Base-by-base conservation (phyloP, 1,139 yeast genomes). In the Zhuliangozyma parablackwelliae region DNA sequence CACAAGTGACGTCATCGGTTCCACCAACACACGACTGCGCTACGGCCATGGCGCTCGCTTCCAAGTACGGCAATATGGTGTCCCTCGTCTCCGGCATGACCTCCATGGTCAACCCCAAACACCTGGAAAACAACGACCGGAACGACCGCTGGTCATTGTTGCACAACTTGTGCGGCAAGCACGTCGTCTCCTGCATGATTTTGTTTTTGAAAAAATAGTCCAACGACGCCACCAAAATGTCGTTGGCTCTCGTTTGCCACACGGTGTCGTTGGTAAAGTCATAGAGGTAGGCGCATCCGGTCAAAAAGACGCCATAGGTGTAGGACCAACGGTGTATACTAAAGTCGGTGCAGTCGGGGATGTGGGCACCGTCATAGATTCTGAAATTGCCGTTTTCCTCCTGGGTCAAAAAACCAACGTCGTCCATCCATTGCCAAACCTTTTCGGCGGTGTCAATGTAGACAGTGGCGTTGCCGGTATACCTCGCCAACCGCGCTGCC, bases 251-350 rank as follows among this genome's bases (percentile, higher is more conserved):
- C 25, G 65, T 62, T 26, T 63, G 57, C 95, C 95, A 86, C 23
- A 51, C 53, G 5, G 56, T 61, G 43, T 79, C 76, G 20, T 62
- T 59, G n/a, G 95, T 85, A 45, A 67, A 63, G 52, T 82, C 75
- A 59, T 82, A 83, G 55, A 86, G 55, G 53, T 77, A 82, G 1
- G 95, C 94, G 43, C 78, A 61, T 2, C 95, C 95, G 2, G 84
- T 68, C 53, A 85, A 57, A 57, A 82, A 59, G 25, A 83, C 68
- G n/a, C 90, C 95, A 55, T 82, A 83, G 55, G 85, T 83, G 57
- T 86, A 86, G n/a, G 88, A 75, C 94, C 94, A 86, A 54, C 78
- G 78, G n/a, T n/a, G n/a, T n/a, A n/a, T n/a, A n/a, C n/a, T n/a
- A 29, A 69, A 66, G 29, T 61, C 59, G 27, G 79, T 69, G 57